phyloP scores from a whole-genome alignment of 805 yeast species.

The Starmerella cellae region DNA sequence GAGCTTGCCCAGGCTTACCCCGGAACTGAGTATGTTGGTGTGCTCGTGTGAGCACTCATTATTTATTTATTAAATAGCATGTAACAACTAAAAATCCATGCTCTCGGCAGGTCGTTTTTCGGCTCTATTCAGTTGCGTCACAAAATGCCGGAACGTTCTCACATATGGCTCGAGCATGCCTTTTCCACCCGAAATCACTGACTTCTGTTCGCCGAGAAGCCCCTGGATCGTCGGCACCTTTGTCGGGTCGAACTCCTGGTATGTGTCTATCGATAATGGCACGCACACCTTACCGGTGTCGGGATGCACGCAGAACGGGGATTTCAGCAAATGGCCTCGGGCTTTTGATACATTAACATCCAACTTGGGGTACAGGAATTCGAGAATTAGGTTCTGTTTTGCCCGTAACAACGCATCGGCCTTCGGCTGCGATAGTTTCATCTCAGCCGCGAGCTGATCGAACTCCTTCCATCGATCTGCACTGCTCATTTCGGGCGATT shows the following conservation, averaged over 20 bases:
- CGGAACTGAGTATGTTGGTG: slow-evolving; percentile 64
- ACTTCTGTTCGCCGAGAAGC: slow-evolving; percentile 51
- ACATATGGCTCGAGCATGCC: slow-evolving; percentile 63
- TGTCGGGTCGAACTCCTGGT: slow-evolving; percentile 56
- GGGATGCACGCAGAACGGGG: slow-evolving; percentile 96
- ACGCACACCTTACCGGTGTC: slow-evolving; percentile 92
- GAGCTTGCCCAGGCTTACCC: slow-evolving; percentile 38
- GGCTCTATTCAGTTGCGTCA: slow-evolving; percentile 41
- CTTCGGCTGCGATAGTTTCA: slow-evolving; percentile 25
- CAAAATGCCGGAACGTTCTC: slow-evolving; percentile 51
- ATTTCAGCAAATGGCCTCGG: slow-evolving; percentile 79
- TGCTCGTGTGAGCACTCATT: slow-evolving; percentile 40
- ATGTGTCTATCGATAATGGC: slow-evolving; percentile 37
- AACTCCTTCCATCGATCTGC: slow-evolving; percentile 72
- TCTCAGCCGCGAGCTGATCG: slow-evolving; percentile 32
- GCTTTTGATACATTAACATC: slow-evolving; percentile 89
- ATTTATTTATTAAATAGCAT: neutral
- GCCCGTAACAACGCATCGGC: slow-evolving; percentile 47
- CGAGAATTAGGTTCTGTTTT: slow-evolving; percentile 68
- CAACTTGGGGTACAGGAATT: slow-evolving; percentile 75
- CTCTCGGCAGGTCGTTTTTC: slow-evolving; percentile 29
- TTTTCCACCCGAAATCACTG: slow-evolving; percentile 30
- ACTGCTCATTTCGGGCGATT: slow-evolving; percentile 32
- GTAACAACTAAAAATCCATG: slow-evolving; percentile 17
- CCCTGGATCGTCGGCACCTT: slow-evolving; percentile 61